Percentiles rank a stretch among this genome's conserved stretches.
Conservation (phyloP, 2,329 filamentous ascomycete genomes). For the Apiospora kogelbergensis region DNA sequence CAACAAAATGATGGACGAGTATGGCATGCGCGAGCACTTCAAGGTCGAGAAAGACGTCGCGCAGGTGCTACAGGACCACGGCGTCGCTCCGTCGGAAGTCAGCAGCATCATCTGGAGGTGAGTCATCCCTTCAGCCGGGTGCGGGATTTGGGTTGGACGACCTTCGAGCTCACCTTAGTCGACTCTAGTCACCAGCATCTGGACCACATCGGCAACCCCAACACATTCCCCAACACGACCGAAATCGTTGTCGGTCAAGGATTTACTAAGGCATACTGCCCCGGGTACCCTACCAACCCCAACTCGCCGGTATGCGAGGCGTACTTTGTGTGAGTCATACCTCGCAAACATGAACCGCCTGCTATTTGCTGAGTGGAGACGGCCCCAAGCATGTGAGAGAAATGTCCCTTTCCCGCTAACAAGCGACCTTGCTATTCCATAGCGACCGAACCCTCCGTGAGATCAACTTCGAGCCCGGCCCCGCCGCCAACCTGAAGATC, state of each 20-base stretch:
- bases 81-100: not conserved
- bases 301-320: not conserved
- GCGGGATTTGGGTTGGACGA: constrained; percentile 1
- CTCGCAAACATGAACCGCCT: not conserved
- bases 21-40: constrained; percentile 24
- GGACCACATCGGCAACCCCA: constrained; percentile 43
- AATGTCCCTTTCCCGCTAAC: constrained; percentile 33
- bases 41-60: not conserved
- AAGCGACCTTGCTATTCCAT: constrained; percentile 37
- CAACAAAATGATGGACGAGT: constrained; percentile 28
- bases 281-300: not conserved
- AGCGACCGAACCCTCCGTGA: constrained; percentile 40
- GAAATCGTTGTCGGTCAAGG: not conserved
- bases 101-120: constrained; percentile 13
- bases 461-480: not conserved
- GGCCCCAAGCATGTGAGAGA: too few species aligned
- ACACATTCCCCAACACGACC: constrained; percentile 35
- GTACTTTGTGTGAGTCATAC: not conserved
- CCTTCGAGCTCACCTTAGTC: not conserved
- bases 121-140: constrained; percentile 28
- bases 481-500: not conserved
- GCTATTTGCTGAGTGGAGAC: not conserved
- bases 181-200: constrained; percentile 32
- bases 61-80: not conserved
- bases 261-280: not conserved